Evolutionary conservation across 2,329 filamentous ascomycete species (phyloP), one percentile per base, ranked within the genome.

Genomic region (Penicillium oxalicum): DNA sequence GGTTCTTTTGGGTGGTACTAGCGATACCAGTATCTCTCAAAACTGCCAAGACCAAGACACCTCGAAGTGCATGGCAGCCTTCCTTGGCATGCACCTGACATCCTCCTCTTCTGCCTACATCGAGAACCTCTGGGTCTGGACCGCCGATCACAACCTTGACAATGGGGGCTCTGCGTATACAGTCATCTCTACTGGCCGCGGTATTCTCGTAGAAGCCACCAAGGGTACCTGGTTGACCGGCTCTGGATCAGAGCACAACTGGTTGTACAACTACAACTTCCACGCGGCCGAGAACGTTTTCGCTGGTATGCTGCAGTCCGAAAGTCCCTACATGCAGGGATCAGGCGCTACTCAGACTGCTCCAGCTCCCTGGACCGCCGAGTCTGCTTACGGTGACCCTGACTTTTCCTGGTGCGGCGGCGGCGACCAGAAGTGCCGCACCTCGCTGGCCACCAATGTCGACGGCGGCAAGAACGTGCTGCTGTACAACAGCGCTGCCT

Each of bases 91-190:
- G 29, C 77, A 82, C 55, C 64, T 81, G 8, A 73, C 72, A 0
- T 50, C 62, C 6, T 65, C 65, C 0, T 72, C 72, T 0, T 72
- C 72, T 0, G 72, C 72, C 6, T 80, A 80, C 54, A 69, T 80
- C 40, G 78, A 82, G 58, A 79, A 80, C 58, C 64, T 74, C 50
- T 73, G 74, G 74, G 62, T 70, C 24, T 77, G 74, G 74, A 75
- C 70, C 12, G 69, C 72, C 11, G 58, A 76, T 53, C 74, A 77
- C 63, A 74, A 75, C 50, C 67, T 81, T 12, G 69, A 74, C 29
- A 32, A 32, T 41, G 75, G 74, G 9, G 48, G 48, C 13, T 54
- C 58, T 9, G 48, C 39, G 5, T 54, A 57, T 7, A 57, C 63
- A 38, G 36, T 49, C 13, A 70, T 71, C 46, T 58, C 65, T 33